Percentiles rank a stretch among this genome's conserved stretches.
Evolutionary conservation across 202 grass and related monocot species (phyloP).

Genomic region (Cymbopogon flexuosus): DNA sequence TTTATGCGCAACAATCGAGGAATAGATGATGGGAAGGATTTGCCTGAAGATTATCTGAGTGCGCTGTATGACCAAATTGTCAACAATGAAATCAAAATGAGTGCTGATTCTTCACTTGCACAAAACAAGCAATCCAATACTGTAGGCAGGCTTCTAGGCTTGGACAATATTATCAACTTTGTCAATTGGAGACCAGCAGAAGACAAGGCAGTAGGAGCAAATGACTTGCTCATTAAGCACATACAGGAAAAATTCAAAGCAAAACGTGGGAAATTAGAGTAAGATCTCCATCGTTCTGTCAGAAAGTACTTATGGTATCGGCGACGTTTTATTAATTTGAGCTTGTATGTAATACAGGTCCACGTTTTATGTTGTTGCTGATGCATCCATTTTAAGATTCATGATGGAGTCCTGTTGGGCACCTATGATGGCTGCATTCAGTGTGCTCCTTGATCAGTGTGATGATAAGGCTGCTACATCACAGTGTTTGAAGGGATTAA

Average conservation of each 20-base stretch:
- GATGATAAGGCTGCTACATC: constrained; percentile 80
- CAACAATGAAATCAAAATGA: constrained; percentile 99
- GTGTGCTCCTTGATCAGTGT: constrained; percentile 76
- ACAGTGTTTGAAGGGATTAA: constrained; percentile 85
- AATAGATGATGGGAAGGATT: constrained; percentile 93
- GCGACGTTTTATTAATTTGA: constrained; percentile 25
- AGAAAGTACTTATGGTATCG: constrained; percentile 14
- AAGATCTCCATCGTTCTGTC: constrained; percentile 38
- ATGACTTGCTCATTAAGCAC: constrained; percentile 89
- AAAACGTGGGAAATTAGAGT: constrained; percentile 88
- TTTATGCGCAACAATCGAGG: constrained; percentile 94
- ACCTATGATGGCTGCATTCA: constrained; percentile 99
- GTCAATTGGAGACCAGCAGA: constrained; percentile 76
- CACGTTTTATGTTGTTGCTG: constrained; percentile 76
- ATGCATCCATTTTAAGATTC: constrained; percentile 84
- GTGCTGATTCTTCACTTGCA: constrained; percentile 55
- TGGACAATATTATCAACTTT: constrained; percentile 87
- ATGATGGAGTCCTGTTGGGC: constrained; percentile 99
- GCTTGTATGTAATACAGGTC: constrained; percentile 55
- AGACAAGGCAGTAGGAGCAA: constrained; percentile 87
- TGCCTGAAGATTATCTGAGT: constrained; percentile 81
- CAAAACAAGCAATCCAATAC: constrained; percentile 74
- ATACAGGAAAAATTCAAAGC: constrained; percentile 97
- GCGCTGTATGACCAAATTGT: constrained; percentile 87
- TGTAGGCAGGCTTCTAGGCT: constrained; percentile 78